Percentiles rank a stretch among this genome's conserved stretches.
Evolutionary conservation across 208 protist genomes (phyloP).

Genomic region (Trypanosoma conorhini): DNA sequence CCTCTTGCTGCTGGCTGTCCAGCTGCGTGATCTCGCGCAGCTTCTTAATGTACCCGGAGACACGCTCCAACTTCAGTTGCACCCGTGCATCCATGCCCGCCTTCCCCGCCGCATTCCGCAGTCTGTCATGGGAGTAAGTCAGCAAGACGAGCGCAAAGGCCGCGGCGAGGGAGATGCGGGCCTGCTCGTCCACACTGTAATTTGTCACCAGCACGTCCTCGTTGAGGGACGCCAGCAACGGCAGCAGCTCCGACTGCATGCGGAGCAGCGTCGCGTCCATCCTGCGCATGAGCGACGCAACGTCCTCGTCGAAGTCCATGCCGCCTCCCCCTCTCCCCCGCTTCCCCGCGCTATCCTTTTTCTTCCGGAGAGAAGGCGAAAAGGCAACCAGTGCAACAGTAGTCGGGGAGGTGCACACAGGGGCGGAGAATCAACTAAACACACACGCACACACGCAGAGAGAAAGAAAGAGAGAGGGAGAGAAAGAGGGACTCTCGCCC

Average conservation of each 20-base stretch:
- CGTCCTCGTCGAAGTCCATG: slow-evolving; percentile 72
- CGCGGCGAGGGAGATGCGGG: slow-evolving; percentile 69
- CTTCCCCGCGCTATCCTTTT: too few species aligned
- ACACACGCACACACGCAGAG: not conserved
- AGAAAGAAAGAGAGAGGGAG: slow-evolving; percentile 9
- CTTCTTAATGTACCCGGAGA: slow-evolving; percentile 87
- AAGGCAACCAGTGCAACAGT: not conserved
- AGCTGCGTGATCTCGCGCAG: slow-evolving; percentile 76
- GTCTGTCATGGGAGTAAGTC: slow-evolving; percentile 69
- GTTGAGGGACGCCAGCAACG: slow-evolving; percentile 51
- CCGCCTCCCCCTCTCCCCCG: not conserved
- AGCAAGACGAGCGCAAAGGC: slow-evolving; percentile 69
- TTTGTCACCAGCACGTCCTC: slow-evolving; percentile 69
- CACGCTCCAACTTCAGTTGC: slow-evolving; percentile 82
- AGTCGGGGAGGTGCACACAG: not conserved
- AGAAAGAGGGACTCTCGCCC: slow-evolving; percentile 3
- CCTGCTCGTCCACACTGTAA: slow-evolving; percentile 80
- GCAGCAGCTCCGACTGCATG: slow-evolving; percentile 43
- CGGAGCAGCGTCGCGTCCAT: slow-evolving; percentile 40
- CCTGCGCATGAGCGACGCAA: slow-evolving; percentile 45
- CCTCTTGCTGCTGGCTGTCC: slow-evolving; percentile 9
- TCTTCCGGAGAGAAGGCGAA: not conserved
- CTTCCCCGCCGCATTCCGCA: slow-evolving; percentile 33
- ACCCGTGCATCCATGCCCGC: slow-evolving; percentile 55
- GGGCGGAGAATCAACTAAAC: not conserved